Evolutionary conservation across 768 basidiomycete genomes (phyloP), one percentile per base, ranked within the genome.

Genomic region (Mycena rosella): DNA sequence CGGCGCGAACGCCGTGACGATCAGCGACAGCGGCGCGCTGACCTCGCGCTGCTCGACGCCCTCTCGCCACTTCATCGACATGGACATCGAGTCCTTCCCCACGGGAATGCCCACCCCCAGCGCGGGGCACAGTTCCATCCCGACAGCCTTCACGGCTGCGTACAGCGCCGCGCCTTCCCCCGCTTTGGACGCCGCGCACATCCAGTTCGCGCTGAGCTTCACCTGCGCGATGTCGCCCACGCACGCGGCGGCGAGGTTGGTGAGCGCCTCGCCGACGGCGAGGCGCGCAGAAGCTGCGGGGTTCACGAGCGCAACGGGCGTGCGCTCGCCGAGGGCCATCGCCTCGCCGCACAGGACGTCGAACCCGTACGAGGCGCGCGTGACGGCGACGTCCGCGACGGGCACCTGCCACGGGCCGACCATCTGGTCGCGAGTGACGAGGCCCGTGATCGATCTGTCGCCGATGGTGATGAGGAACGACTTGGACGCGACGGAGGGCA

Each of bases 51-150:
- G 82, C 68, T 90, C 87, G 27, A 81, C 83, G 5, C 82, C 87
- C 51, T 90, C 86, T 56, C 81, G 83, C 81, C 98, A 99, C 74
- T 90, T 92, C 96, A 98, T 99, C 67, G 94, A 91, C 98, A 99
- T 99, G 22, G 95, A 96, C 98, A 99, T 99, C 15, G 96, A 98
- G 77, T 99, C 98, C 81, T 99, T 99, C 30, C 98, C 98, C n/a
- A 99, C 98, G 0, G 98, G 98, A 47, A 96, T 95, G 10, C 96
- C 94, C 24, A 99, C 83, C 15, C 98, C 96, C 15, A 99, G 86
- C 6, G 88, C 89, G 7, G 98, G 98, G 77, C 98, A 99, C 26
- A 99, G 84, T 60, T 96, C 95, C 85, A 96, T 86, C 14, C 97
- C 98, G 51, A 99, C 88, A 8, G 98, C 94, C 62, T 90, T 81